These are phyloP conservation scores for Sporothrix humicola DNA, from an alignment of 2,329 filamentous ascomycete genomes.

Conservation along the genomic window DNA sequence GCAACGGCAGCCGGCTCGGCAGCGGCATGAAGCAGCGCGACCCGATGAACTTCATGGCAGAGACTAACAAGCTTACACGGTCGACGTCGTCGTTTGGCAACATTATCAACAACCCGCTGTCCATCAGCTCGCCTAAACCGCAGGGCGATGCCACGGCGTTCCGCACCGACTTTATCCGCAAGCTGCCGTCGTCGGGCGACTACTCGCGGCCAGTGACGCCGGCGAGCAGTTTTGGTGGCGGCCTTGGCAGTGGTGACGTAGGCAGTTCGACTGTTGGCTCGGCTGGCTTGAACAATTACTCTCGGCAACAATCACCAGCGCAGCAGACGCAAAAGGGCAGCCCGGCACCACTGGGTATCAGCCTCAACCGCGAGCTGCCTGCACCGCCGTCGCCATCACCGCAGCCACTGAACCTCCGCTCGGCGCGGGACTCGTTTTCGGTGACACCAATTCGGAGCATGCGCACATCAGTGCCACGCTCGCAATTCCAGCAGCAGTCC, in stretches of 20 bases:
- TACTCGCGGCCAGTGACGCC: constrained; percentile 19
- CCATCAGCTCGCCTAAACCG: constrained; percentile 63
- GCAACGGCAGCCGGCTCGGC: constrained; percentile 30
- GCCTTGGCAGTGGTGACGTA: constrained; percentile 9
- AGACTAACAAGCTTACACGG: constrained; percentile 40
- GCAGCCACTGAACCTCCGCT: constrained; percentile 32
- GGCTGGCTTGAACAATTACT: constrained; percentile 27
- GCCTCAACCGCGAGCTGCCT: constrained; percentile 30
- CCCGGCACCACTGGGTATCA: constrained; percentile 22
- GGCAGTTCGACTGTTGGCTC: constrained; percentile 29
- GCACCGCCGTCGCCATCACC: constrained; percentile 39
- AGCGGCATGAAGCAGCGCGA: constrained; percentile 28
- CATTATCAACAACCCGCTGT: constrained; percentile 63
- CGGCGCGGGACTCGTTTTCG: constrained; percentile 30
- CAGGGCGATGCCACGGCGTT: constrained; percentile 48
- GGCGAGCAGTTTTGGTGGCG: constrained; percentile 15
- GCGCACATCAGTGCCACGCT: constrained; percentile 42
- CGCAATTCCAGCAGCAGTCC: neutral
- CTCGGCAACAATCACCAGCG: constrained; percentile 26
- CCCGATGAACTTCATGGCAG: constrained; percentile 34
- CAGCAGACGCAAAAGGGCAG: neutral
- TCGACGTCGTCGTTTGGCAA: constrained; percentile 53
- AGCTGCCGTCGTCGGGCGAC: constrained; percentile 39
- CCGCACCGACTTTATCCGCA: constrained; percentile 61
- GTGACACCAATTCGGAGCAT: constrained; percentile 50